phyloP scores from a whole-genome alignment of 139 green algal genomes.

The Tetradesmus lagerheimii region DNA sequence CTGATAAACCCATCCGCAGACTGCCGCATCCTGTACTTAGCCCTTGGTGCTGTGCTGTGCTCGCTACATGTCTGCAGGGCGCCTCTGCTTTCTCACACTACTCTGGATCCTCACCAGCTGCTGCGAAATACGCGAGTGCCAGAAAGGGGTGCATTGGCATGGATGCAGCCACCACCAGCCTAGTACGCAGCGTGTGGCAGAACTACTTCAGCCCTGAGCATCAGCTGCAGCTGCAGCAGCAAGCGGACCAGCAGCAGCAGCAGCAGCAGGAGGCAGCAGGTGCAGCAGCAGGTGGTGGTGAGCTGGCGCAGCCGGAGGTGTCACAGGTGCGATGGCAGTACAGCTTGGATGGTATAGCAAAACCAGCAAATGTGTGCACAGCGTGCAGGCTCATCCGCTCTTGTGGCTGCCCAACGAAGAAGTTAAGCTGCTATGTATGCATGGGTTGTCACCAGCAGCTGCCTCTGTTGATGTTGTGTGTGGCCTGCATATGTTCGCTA shows the following conservation, averaged over 20 bases:
- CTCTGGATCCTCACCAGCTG: not conserved
- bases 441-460: no score
- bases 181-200: not conserved
- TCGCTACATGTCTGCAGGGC: not conserved
- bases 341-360: no score
- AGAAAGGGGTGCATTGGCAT: not conserved
- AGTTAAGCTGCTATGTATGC: no score
- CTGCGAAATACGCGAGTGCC: not conserved
- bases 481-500: no score
- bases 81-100: not conserved
- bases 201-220: not conserved
- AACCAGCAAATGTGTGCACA: no score
- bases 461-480: no score
- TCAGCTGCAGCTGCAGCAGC: not conserved
- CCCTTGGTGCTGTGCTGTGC: no score
- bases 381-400: no score
- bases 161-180: not conserved
- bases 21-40: no score
- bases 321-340: not conserved
- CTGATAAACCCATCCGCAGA: no score
- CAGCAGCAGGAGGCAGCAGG: not conserved
- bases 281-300: not conserved
- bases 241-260: not conserved
- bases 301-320: not conserved
- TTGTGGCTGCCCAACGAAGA: no score